Base-by-base conservation (phyloP, 768 basidiomycete species). In the Suillus subaureus region DNA sequence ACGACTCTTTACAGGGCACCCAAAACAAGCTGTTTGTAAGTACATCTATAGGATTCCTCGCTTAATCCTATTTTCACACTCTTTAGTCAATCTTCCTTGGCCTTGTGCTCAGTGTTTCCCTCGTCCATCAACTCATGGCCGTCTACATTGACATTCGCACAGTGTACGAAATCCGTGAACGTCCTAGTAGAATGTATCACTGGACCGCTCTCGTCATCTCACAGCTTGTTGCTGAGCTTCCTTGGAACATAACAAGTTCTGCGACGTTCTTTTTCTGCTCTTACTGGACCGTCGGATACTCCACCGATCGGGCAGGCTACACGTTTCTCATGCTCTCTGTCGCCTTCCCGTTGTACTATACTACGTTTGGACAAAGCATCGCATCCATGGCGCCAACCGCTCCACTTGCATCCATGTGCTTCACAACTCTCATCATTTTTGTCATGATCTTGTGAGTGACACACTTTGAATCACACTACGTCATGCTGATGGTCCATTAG, bases 251-350 rank as follows among this genome's bases (percentile, higher is more conserved):
- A 49, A 6, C 86, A 6, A 85, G 84, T 39, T 85, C 87, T 1
- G 78, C 81, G 0, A 64, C 90, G n/a, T 82, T 87, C 76, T 92
- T 85, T 78, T 70, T 89, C 62, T 85, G 83, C 68, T 91, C 88
- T 89, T 91, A 83, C 75, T 90, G 86, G 85, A 87, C 88, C 6
- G 85, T 89, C 60, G 88, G 88, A 0, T 87, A 87, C 70, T 79
- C 80, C 9, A 77, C 75, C 1, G 78, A 80, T 18, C 77, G 88
- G 45, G 87, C 81, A 4, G 89, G 83, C 18, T 89, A 84, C 70
- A 85, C 84, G 4, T 89, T 80, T 70, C 80, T 90, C 6, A 75
- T 85, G 68, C 65, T 87, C 33, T 82, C 79, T 28, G 69, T 90
- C 35, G 67, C 87, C 28, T 89, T 84, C 71, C 86, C 88, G 6